phyloP scores from a whole-genome alignment of 2,329 filamentous ascomycete genomes.

The Clonostachys rosea region DNA sequence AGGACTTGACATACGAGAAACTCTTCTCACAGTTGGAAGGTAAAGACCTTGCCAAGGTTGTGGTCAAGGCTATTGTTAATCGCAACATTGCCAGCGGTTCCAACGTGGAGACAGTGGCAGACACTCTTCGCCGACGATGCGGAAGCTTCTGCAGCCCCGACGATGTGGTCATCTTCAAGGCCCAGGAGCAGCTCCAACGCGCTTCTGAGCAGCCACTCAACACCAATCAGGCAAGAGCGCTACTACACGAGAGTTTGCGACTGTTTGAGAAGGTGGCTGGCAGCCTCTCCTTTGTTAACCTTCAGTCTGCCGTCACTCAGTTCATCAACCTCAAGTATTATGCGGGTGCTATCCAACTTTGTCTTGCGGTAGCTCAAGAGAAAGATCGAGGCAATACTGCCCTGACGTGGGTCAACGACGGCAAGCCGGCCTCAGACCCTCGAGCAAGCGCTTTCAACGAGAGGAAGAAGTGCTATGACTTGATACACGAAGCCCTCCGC shows the following conservation, averaged over 20 bases:
- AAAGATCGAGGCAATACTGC: slow-evolving; percentile 85
- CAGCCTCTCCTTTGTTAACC: slow-evolving; percentile 74
- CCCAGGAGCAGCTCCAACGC: slow-evolving; percentile 88
- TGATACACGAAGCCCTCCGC: slow-evolving; percentile 79
- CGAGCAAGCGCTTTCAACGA: slow-evolving; percentile 54
- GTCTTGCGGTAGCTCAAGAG: slow-evolving; percentile 76
- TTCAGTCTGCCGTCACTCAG: slow-evolving; percentile 72
- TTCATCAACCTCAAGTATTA: slow-evolving; percentile 85
- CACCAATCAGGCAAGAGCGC: slow-evolving; percentile 68
- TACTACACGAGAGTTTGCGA: slow-evolving; percentile 83
- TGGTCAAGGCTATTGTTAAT: slow-evolving; percentile 98
- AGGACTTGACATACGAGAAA: slow-evolving; percentile 78
- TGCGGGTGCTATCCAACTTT: slow-evolving; percentile 86
- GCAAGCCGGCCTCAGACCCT: slow-evolving; percentile 62
- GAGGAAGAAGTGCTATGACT: slow-evolving; percentile 75
- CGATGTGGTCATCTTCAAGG: slow-evolving; percentile 97
- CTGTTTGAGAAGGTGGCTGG: slow-evolving; percentile 87
- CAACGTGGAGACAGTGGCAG: slow-evolving; percentile 95
- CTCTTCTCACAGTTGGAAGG: slow-evolving; percentile 78
- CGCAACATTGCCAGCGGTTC: slow-evolving; percentile 95
- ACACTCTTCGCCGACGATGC: slow-evolving; percentile 85
- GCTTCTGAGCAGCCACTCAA: slow-evolving; percentile 75
- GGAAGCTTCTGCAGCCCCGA: slow-evolving; percentile 97
- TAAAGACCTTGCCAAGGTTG: slow-evolving; percentile 84
- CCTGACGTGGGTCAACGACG: slow-evolving; percentile 82